phyloP scores from a whole-genome alignment of 345 rosid genomes.

The Nasturtium officinale region DNA sequence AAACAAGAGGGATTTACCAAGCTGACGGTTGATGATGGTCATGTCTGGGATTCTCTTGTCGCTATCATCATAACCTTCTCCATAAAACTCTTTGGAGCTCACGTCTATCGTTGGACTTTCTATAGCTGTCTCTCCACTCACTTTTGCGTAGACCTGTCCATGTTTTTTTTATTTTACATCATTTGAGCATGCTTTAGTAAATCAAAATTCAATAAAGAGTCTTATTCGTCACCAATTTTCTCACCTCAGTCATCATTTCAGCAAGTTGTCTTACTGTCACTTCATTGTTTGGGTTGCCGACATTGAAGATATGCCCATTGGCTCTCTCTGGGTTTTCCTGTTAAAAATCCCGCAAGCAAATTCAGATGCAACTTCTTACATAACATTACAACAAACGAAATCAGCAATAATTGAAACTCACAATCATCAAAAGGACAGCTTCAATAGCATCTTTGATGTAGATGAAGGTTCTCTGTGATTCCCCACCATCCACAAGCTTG shows the following conservation, averaged over 20 bases:
- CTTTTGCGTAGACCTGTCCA: slow-evolving; percentile 75
- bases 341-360: background rate
- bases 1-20: slow-evolving; percentile 51
- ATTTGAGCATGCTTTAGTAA: slow-evolving; percentile 2
- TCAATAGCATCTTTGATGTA: slow-evolving; percentile 98
- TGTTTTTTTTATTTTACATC: slow-evolving; percentile 8
- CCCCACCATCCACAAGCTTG: slow-evolving; percentile 97
- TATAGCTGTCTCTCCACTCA: slow-evolving; percentile 68
- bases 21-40: slow-evolving; percentile 92
- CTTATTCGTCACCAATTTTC: background rate
- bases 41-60: slow-evolving; percentile 99
- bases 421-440: slow-evolving; percentile 95
- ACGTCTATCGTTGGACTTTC: slow-evolving; percentile 79
- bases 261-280: slow-evolving; percentile 98
- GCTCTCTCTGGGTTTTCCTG: slow-evolving; percentile 98
- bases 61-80: slow-evolving; percentile 94
- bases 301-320: slow-evolving; percentile 94
- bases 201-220: background rate
- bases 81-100: slow-evolving; percentile 92
- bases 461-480: slow-evolving; percentile 92
- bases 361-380: slow-evolving; percentile 29
- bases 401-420: slow-evolving; percentile 41
- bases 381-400: background rate
- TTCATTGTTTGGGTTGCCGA: slow-evolving; percentile 99
- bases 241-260: slow-evolving; percentile 97